phyloP scores from a whole-genome alignment of 371 early-diverging fungal genomes.

The Mortierella sp. region DNA sequence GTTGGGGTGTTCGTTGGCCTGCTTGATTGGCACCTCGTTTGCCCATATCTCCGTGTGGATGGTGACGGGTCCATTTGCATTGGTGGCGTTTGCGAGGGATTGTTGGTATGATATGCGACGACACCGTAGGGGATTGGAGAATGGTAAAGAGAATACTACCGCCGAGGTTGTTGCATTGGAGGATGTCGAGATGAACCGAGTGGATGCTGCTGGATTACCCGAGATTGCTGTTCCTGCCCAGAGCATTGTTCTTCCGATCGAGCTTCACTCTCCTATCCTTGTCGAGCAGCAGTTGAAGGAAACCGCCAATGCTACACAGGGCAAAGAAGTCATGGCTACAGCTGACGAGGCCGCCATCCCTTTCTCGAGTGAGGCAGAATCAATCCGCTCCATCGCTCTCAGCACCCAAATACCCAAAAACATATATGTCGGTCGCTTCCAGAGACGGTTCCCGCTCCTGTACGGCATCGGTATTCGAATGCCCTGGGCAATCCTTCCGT shows the following conservation, averaged over 20 bases:
- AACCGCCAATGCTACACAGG: not conserved
- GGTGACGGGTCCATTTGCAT: constrained; percentile 77
- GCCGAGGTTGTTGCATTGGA: not conserved
- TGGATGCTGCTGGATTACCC: constrained; percentile 25
- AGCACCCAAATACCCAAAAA: not conserved
- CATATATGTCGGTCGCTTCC: constrained; percentile 13
- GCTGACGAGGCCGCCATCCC: too few relatives aligned
- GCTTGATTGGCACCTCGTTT: constrained; percentile 76
- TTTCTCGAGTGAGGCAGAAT: not conserved
- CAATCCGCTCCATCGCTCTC: not conserved
- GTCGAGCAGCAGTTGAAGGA: not conserved
- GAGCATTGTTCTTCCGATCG: constrained; percentile 20
- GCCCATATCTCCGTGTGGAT: constrained; percentile 77
- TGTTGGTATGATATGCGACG: constrained; percentile 58
- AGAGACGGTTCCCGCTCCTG: constrained; percentile 63
- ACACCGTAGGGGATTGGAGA: constrained; percentile 16
- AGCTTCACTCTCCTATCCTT: not conserved
- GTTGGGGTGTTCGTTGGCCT: constrained; percentile 64
- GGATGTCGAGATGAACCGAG: not conserved
- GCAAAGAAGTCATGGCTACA: not conserved
- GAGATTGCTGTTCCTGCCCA: constrained; percentile 21
- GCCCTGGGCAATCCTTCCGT: constrained; percentile 85
- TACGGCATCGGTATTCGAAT: constrained; percentile 69
- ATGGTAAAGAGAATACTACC: not conserved
- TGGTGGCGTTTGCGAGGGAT: constrained; percentile 65